phyloP scores from a whole-genome alignment of 202 grass and related monocot species.

The Cymbopogon flexuosus region DNA sequence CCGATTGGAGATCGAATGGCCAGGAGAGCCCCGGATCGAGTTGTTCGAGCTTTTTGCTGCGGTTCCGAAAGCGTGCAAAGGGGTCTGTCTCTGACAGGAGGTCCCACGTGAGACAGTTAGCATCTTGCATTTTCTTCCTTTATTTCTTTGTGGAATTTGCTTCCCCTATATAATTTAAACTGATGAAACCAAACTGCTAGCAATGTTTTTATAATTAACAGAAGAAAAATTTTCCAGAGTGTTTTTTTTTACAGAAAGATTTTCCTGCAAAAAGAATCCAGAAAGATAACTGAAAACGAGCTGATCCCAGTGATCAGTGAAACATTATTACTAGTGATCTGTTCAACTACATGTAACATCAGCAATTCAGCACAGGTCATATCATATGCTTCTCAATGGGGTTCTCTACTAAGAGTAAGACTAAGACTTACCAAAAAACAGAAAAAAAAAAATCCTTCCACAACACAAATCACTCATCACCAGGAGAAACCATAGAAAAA shows the following conservation, averaged over 20 bases:
- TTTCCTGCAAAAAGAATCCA: not conserved
- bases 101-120: not conserved
- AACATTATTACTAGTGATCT: not conserved
- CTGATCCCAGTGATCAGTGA: not conserved
- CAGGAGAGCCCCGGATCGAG: not conserved
- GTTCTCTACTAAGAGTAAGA: not conserved
- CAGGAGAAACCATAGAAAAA: not conserved
- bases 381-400: not conserved
- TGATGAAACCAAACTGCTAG: not conserved
- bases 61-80: not conserved
- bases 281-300: not conserved
- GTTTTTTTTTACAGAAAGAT: not conserved
- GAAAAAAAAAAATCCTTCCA: not conserved
- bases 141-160: not conserved
- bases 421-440: not conserved
- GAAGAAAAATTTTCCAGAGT: not conserved
- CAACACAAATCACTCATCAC: not conserved
- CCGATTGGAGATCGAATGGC: not conserved
- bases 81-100: not conserved
- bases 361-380: not conserved
- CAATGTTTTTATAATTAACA: not conserved
- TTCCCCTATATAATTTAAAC: not conserved
- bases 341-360: conserved; percentile 15
- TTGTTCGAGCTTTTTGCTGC: not conserved
- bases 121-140: not conserved